Evolutionary conservation across 2,329 filamentous ascomycete species (phyloP).

Genomic region (Aspergillus costaricaensis): DNA sequence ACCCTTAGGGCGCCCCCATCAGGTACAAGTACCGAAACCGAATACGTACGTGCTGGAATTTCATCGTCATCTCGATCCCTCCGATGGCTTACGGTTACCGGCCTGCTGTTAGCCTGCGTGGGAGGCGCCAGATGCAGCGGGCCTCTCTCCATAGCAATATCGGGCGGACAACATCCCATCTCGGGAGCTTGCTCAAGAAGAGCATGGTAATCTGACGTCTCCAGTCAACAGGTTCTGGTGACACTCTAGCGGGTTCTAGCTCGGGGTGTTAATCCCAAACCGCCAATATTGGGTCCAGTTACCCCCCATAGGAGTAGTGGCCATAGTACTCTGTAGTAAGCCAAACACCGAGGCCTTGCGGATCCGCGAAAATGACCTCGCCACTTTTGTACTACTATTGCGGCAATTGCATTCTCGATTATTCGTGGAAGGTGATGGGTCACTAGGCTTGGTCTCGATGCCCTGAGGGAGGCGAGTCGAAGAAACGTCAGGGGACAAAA

Average conservation of each 20-base stretch:
- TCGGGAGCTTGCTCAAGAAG: not conserved
- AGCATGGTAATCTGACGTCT: conserved; percentile 25
- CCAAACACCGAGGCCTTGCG: conserved; percentile 16
- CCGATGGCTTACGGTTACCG: not conserved
- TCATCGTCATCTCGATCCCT: not conserved
- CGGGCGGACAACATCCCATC: not conserved
- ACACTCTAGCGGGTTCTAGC: conserved; percentile 38
- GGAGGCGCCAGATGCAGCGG: conserved; percentile 2
- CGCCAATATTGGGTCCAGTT: conserved; percentile 15
- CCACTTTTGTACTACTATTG: not conserved
- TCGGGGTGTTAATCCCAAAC: conserved; percentile 22
- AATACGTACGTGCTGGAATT: not conserved
- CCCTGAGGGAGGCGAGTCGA: not conserved
- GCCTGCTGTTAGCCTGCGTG: not conserved
- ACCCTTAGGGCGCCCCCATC: conserved; percentile 2
- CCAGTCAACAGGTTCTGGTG: conserved; percentile 30
- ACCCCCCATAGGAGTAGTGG: conserved; percentile 11
- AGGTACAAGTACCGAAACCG: conserved; percentile 3
- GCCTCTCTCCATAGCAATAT: not conserved
- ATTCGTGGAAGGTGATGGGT: conserved; percentile 18
- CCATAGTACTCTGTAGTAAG: not conserved
- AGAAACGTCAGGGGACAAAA: not conserved
- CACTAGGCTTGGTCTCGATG: not conserved
- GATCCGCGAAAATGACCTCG: conserved; percentile 9
- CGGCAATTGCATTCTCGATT: not conserved